These are phyloP conservation scores for Hypoxylon sp. DNA, from an alignment of 2,329 filamentous ascomycete genomes.

Conservation along the genomic window DNA sequence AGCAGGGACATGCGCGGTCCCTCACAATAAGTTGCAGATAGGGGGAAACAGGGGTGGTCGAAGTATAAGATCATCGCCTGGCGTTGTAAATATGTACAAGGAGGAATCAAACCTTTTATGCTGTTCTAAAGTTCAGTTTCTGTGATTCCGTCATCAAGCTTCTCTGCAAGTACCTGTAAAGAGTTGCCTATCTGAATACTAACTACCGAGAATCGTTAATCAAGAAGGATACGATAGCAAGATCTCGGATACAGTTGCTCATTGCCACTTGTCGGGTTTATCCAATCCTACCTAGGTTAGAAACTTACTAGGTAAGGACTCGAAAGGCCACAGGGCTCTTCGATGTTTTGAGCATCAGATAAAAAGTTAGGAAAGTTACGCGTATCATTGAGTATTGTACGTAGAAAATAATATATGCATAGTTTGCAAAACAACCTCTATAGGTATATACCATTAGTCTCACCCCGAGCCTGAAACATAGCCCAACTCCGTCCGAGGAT, in stretches of 20 bases:
- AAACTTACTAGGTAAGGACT: no score
- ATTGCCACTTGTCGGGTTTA: no score
- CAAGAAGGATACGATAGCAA: no score
- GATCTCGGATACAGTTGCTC: no score
- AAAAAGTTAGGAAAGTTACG: no score
- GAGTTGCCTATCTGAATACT: no score
- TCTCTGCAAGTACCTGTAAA: no score
- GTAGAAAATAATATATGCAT: background rate
- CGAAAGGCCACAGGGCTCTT: no score
- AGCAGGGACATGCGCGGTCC: constrained; percentile 13
- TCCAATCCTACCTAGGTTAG: no score
- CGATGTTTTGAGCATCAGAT: no score
- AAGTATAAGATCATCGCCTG: constrained; percentile 12
- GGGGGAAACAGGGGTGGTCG: constrained; percentile 21
- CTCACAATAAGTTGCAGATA: constrained; percentile 3
- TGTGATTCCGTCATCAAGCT: background rate
- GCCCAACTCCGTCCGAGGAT: background rate
- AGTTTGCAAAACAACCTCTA: background rate
- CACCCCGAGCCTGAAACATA: background rate
- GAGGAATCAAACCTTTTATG: constrained; percentile 44
- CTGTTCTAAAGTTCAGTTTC: constrained; percentile 36
- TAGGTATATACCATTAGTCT: constrained; percentile 9
- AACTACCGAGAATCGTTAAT: no score
- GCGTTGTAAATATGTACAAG: constrained; percentile 51
- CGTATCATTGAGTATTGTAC: no score